Percentiles rank a stretch among this genome's conserved stretches.
Evolutionary conservation across 441 rosid species (phyloP).

Genomic region (Corymbia citriodora): DNA sequence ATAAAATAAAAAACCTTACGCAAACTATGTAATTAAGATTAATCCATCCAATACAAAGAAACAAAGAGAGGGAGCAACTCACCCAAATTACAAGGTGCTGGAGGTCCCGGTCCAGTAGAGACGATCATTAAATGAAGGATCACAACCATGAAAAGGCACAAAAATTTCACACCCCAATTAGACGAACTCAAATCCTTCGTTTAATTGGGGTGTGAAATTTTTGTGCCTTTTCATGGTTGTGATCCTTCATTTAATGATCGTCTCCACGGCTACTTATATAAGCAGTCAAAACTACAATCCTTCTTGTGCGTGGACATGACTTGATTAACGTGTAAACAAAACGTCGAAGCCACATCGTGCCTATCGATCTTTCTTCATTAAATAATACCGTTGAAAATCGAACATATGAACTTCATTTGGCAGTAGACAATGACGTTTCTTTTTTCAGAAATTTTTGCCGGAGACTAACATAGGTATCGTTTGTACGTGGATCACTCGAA

Average conservation of each 20-base stretch:
- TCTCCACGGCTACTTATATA: not conserved
- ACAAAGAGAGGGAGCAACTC: not conserved
- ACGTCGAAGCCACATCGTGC: not conserved
- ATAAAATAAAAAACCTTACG: not conserved
- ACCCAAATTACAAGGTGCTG: not conserved
- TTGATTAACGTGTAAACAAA: not conserved
- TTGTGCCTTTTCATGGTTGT: no score
- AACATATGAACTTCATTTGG: not conserved
- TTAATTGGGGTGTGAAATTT: no score
- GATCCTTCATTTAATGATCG: no score
- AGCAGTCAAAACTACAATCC: not conserved
- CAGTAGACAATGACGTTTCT: not conserved
- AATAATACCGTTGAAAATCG: not conserved
- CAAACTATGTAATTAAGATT: not conserved
- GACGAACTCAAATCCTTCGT: not conserved
- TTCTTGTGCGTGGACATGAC: not conserved
- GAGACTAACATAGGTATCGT: not conserved
- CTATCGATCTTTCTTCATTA: not conserved
- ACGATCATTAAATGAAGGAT: not conserved
- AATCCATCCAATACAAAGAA: not conserved
- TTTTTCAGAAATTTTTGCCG: not conserved
- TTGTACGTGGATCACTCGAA: not conserved
- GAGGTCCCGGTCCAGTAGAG: not conserved
- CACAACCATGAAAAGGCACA: not conserved
- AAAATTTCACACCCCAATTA: not conserved